These are phyloP conservation scores for Populus hybrid DNA, from an alignment of 441 rosid species.

Conservation along the genomic window DNA sequence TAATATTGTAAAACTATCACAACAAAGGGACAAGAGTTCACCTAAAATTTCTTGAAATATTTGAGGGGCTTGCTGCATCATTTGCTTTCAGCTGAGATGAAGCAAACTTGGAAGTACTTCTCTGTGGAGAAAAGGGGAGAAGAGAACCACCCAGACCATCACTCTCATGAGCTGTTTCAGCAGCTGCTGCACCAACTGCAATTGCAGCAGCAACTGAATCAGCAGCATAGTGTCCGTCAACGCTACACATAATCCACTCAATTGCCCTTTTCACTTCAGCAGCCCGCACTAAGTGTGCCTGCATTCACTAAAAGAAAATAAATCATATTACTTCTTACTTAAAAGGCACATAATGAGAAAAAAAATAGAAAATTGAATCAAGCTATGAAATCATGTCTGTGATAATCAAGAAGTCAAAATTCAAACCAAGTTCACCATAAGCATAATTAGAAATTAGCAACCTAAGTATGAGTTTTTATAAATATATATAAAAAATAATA, in stretches of 20 bases:
- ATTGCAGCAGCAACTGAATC: slow-evolving; percentile 94
- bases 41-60: slow-evolving; percentile 93
- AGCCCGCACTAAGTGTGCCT: slow-evolving; percentile 97
- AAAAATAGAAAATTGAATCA: slow-evolving; percentile 12
- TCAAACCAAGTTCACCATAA: background rate
- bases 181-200: slow-evolving; percentile 75
- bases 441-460: background rate
- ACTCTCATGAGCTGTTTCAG: slow-evolving; percentile 67
- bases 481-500: too few species aligned
- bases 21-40: slow-evolving; percentile 19
- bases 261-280: slow-evolving; percentile 95
- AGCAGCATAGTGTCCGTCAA: slow-evolving; percentile 88
- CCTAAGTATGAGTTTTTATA: background rate
- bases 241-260: slow-evolving; percentile 95
- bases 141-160: slow-evolving; percentile 46
- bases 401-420: background rate
- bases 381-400: slow-evolving; percentile 6
- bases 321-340: slow-evolving; percentile 81
- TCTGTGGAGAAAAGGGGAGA: slow-evolving; percentile 43
- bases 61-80: slow-evolving; percentile 54
- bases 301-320: slow-evolving; percentile 99
- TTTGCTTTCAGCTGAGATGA: slow-evolving; percentile 61
- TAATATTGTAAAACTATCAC: slow-evolving; percentile 11
- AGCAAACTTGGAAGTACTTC: slow-evolving; percentile 46
- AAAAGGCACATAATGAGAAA: slow-evolving; percentile 22